Conservation (phyloP, 2,329 filamentous ascomycete genomes). For the Trichocomaceae sp. region DNA sequence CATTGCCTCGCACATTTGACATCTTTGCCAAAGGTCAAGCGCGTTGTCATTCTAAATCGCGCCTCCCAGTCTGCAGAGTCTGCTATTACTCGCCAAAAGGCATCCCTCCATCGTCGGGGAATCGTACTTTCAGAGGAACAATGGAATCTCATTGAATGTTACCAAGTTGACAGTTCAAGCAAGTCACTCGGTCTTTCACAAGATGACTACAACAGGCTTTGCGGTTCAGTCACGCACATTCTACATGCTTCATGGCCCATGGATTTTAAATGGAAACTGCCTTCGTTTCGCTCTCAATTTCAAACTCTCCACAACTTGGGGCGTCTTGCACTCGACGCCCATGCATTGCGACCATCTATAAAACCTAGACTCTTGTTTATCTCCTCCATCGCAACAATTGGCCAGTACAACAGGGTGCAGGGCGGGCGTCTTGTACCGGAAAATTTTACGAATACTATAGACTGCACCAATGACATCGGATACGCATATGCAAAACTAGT, state of each 20-base stretch:
- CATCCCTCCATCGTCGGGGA: not conserved
- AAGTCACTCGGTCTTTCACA: not conserved
- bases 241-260: constrained; percentile 2
- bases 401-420: constrained; percentile 8
- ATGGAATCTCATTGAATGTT: not conserved
- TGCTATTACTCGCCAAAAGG: not conserved
- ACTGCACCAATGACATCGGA: constrained; percentile 15
- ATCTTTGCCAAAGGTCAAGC: not conserved
- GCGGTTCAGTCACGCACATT: not conserved
- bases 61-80: not conserved
- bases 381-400: constrained; percentile 11
- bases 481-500: constrained; percentile 29
- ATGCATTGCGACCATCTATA: not conserved
- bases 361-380: constrained; percentile 9
- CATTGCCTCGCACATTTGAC: not conserved
- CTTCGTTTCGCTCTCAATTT: constrained; percentile 11
- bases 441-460: constrained; percentile 11
- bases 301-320: constrained; percentile 7
- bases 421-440: constrained; percentile 14
- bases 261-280: constrained; percentile 11
- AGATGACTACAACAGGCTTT: not conserved
- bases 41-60: not conserved
- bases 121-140: not conserved
- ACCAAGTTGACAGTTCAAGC: not conserved
- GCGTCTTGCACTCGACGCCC: not conserved